Percentiles rank a stretch among this genome's conserved stretches.
Conservation (phyloP, 139 green algal species). For the Nannochloris sp. region DNA sequence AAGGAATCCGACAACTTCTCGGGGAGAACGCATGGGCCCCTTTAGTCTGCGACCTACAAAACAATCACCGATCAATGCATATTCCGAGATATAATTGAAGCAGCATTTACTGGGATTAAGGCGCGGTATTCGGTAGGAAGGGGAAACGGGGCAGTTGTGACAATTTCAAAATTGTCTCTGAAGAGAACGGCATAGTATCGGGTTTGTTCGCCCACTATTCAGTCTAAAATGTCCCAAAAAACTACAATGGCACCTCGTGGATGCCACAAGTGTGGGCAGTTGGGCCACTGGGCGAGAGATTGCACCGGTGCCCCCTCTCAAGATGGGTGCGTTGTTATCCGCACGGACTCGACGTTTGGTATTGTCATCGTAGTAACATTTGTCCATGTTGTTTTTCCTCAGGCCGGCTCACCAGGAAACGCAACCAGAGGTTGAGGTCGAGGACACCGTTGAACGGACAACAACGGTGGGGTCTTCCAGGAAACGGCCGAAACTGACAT, state of each 20-base stretch:
- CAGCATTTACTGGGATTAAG: too few relatives aligned
- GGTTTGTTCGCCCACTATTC: neutral
- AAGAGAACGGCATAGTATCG: neutral
- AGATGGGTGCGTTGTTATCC: conserved; percentile 7
- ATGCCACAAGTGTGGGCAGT: conserved; percentile 42
- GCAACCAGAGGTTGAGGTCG: neutral
- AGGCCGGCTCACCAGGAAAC: neutral
- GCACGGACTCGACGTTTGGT: neutral
- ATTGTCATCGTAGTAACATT: neutral
- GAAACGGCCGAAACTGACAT: conserved; percentile 38
- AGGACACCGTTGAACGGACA: neutral
- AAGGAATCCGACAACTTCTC: too few relatives aligned
- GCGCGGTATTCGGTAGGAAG: too few relatives aligned
- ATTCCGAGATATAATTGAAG: too few relatives aligned
- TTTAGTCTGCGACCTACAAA: too few relatives aligned
- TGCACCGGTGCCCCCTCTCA: conserved; percentile 24
- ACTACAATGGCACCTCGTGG: neutral
- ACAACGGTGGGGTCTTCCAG: conserved; percentile 12
- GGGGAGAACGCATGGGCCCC: too few relatives aligned
- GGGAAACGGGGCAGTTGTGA: too few relatives aligned
- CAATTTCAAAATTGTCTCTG: too few relatives aligned
- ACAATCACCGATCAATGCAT: too few relatives aligned
- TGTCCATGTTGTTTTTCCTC: neutral
- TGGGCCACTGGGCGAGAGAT: conserved; percentile 38
- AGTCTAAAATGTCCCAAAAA: neutral